phyloP scores from a whole-genome alignment of 192 early-diverging fungal species.

The Coemansia sp. region DNA sequence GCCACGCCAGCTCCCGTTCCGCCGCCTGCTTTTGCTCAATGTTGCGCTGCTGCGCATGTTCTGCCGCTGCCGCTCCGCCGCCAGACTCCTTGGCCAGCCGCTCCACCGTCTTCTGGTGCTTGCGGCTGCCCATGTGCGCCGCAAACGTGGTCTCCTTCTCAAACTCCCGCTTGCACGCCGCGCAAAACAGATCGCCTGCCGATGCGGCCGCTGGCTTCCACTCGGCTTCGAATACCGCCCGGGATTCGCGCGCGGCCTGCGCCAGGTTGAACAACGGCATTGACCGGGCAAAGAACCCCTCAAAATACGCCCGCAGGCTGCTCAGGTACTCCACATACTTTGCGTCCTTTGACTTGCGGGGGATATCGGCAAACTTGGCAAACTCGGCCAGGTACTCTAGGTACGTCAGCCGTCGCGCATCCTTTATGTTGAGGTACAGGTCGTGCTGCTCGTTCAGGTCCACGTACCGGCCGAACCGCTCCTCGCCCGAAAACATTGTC shows the following conservation, averaged over 20 bases:
- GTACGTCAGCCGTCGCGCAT: constrained; percentile 44
- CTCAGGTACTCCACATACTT: constrained; percentile 41
- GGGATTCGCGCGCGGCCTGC: constrained; percentile 49
- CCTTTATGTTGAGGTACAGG: constrained; percentile 77
- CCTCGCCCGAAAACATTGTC: constrained; percentile 90
- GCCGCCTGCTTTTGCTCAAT: background rate
- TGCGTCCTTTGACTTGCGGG: constrained; percentile 3
- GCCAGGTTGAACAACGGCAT: constrained; percentile 73
- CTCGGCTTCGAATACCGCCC: constrained; percentile 57
- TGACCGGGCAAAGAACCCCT: constrained; percentile 66
- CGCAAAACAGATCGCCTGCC: constrained; percentile 61
- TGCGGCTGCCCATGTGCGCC: constrained; percentile 85
- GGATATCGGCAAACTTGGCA: constrained; percentile 22
- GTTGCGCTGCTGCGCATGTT: background rate
- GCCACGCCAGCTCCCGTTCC: constrained; percentile 59
- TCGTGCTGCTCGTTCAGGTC: constrained; percentile 79
- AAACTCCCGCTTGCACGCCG: constrained; percentile 76
- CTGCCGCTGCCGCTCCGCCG: background rate
- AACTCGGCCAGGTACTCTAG: constrained; percentile 56
- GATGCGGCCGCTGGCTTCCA: constrained; percentile 42
- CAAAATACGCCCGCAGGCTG: constrained; percentile 63
- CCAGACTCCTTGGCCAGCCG: constrained; percentile 2
- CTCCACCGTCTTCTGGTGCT: constrained; percentile 77
- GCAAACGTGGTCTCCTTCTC: constrained; percentile 78
- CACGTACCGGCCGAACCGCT: constrained; percentile 75